Conservation (phyloP, 768 basidiomycete species). For the Lactarius trivialis region DNA sequence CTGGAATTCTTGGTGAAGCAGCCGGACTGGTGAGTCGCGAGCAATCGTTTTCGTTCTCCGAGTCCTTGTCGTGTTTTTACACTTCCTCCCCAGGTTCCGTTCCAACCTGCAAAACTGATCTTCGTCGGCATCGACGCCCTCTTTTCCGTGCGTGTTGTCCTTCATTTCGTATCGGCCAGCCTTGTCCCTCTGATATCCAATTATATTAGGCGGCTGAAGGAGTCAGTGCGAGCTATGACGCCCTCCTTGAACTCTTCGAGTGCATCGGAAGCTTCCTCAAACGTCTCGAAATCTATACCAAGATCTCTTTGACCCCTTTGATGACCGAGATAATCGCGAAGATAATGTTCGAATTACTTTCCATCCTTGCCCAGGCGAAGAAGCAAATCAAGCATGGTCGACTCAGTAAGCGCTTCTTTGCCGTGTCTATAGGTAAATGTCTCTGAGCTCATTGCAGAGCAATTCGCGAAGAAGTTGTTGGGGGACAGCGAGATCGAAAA, state of each 20-base stretch:
- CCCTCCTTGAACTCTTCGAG: background rate
- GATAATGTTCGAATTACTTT: background rate
- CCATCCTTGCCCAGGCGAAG: background rate
- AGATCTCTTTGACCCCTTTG: background rate
- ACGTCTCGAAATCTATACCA: background rate
- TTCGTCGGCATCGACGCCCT: background rate
- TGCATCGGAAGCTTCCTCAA: background rate
- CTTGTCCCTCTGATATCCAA: background rate
- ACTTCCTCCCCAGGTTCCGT: background rate
- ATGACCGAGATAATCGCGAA: background rate
- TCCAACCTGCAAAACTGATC: background rate
- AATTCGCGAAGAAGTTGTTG: background rate
- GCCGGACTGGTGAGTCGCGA: background rate
- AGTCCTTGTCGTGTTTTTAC: background rate
- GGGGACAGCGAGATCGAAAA: background rate
- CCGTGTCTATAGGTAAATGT: background rate
- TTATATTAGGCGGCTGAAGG: background rate
- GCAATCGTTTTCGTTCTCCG: background rate
- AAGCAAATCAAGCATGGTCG: slow-evolving; percentile 1
- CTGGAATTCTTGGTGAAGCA: background rate
- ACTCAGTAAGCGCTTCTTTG: background rate
- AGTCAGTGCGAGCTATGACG: background rate
- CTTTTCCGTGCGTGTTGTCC: background rate
- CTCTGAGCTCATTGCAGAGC: slow-evolving; percentile 14
- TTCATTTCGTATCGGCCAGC: background rate